Base-by-base conservation (phyloP, 1,284 basidiomycete species). In the Rhodotorula sp. region DNA sequence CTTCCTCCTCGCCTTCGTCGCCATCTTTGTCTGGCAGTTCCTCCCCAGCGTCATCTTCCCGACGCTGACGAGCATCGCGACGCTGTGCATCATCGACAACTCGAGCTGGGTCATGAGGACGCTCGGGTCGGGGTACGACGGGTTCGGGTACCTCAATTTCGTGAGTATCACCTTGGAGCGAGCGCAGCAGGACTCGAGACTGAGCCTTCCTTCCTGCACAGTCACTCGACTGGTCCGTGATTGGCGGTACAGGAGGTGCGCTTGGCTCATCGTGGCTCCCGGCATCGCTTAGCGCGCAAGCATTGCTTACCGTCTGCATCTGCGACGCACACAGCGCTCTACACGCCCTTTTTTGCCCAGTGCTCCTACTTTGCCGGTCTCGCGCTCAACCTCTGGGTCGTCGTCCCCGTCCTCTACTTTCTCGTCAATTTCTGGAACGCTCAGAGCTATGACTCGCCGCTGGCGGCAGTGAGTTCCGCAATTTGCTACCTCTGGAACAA, bases 331-430 rank as follows among this genome's bases (percentile, higher is more conserved):
- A 3, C 25, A 64, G 66, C 73, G 5, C 70, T 72, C 13, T 73
- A 77, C 65, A 77, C 76, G 16, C 78, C 78, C 3, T 79, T 73
- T 64, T 78, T 77, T 57, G 78, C 78, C 13, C 70, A 74, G 53
- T 67, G 64, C n/a, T 58, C 64, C 61, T 77, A 73, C 63, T 74
- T 74, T n/a, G 58, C 61, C 14, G 72, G 75, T 1, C 58, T 73
- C 41, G 74, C 75, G 1, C 54, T 62, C 45, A 82, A 81, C 78
- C 80, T 82, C 76, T 84, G 81, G 76, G 68, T 84, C 73, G 73
- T 82, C 61, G 81, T 79, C 66, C 83, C 83, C 0, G 53, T 82
- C 25, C 71, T 82, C 7, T 83, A 83, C 67, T 82, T 82, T 42
- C 34, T 21, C 71, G 69, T 74, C 68, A 81, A 83, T 70, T 80